phyloP scores from a whole-genome alignment of 164 flowering plant genomes.

The Santalum album region DNA sequence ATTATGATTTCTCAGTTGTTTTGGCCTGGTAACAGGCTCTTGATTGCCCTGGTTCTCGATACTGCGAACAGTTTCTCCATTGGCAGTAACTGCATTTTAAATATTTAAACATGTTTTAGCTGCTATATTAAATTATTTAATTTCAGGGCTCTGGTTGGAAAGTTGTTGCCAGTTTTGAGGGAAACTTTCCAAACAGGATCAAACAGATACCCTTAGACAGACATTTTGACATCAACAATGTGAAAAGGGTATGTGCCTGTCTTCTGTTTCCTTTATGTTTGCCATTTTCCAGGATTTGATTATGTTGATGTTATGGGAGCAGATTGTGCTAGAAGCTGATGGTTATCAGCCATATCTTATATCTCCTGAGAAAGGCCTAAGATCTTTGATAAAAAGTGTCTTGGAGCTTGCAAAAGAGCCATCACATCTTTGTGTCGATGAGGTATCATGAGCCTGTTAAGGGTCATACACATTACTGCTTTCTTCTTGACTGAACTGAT shows the following conservation, averaged over 20 bases:
- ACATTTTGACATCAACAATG: conserved; percentile 94
- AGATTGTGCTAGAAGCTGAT: conserved; percentile 98
- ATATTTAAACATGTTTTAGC: no score
- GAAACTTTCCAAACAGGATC: conserved; percentile 92
- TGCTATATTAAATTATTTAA: neutral
- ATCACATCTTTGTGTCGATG: conserved; percentile 93
- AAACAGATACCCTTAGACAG: conserved; percentile 96
- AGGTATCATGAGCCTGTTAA: no score
- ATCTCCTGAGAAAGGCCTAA: conserved; percentile 95
- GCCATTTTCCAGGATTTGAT: no score
- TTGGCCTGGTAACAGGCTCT: no score
- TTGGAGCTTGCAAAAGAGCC: conserved; percentile 97
- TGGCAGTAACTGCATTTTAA: no score
- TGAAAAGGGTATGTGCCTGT: conserved; percentile 65
- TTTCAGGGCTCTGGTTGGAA: conserved; percentile 97
- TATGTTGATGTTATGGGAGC: conserved; percentile 4
- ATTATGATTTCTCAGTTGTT: neutral
- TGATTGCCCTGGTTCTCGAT: no score
- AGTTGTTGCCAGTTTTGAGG: conserved; percentile 97
- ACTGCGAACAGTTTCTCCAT: no score
- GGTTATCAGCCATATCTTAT: conserved; percentile 99
- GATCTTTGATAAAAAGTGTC: conserved; percentile 85
- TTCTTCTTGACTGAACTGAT: no score
- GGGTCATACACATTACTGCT: no score
- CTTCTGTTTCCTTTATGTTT: neutral